phyloP scores from a whole-genome alignment of 495 filamentous ascomycete species.

The Darksidea phi region DNA sequence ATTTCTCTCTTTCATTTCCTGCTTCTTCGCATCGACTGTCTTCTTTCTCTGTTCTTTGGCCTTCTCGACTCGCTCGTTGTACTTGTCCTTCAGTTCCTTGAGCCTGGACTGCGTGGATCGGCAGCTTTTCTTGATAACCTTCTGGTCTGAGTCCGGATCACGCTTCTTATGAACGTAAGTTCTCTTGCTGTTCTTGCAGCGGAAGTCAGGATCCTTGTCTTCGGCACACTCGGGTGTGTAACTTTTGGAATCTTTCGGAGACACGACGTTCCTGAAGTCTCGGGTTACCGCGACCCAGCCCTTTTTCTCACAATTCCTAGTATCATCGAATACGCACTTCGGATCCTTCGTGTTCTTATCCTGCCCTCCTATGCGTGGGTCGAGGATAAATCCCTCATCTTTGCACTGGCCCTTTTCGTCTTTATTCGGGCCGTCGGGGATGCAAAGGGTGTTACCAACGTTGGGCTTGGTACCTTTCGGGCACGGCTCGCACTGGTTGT shows the following conservation, averaged over 20 bases:
- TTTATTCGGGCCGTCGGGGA: not conserved
- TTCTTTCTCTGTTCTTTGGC: conserved; percentile 4
- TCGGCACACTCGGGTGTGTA: not conserved
- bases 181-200: not conserved
- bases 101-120: not conserved
- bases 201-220: conserved; percentile 9
- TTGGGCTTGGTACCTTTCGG: conserved; percentile 5
- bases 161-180: conserved; percentile 5
- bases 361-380: conserved; percentile 8
- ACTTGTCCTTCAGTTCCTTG: conserved; percentile 10
- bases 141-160: not conserved
- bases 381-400: conserved; percentile 8
- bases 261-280: not conserved
- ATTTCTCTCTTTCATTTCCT: not conserved
- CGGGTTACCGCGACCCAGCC: not conserved
- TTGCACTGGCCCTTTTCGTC: conserved; percentile 6
- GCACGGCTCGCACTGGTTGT: not conserved
- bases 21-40: not conserved
- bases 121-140: conserved; percentile 3
- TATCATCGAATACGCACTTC: conserved; percentile 3
- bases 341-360: conserved; percentile 15
- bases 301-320: conserved; percentile 2
- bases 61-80: conserved; percentile 1
- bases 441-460: not conserved
- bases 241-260: no score